Percentiles rank a stretch among this genome's conserved stretches.
These are phyloP conservation scores for Fusarium sp. DNA, from an alignment of 2,329 filamentous ascomycete species.

Conservation along the genomic window DNA sequence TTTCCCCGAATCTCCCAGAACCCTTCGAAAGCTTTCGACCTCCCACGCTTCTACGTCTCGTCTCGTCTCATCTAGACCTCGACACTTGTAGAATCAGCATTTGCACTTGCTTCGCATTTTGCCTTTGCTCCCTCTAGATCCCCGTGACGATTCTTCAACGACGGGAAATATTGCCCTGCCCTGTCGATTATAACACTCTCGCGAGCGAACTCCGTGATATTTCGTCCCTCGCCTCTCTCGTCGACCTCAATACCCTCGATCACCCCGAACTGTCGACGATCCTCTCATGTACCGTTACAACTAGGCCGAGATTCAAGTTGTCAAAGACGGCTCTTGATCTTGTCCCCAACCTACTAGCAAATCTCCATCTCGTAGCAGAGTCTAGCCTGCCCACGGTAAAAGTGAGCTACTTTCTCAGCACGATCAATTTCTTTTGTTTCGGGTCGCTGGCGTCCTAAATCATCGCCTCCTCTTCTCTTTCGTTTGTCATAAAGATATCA, in stretches of 20 bases:
- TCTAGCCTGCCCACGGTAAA: conserved; percentile 56
- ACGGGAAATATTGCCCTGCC: conserved; percentile 40
- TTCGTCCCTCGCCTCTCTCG: conserved; percentile 30
- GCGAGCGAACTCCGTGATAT: conserved; percentile 46
- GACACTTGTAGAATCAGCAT: conserved; percentile 45
- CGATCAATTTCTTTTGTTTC: conserved; percentile 55
- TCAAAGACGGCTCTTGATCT: conserved; percentile 49
- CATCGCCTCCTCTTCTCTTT: conserved; percentile 51
- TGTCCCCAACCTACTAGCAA: conserved; percentile 34
- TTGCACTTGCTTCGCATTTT: conserved; percentile 44
- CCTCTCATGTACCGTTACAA: conserved; percentile 50
- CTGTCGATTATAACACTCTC: conserved; percentile 29
- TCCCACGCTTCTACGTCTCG: conserved; percentile 29
- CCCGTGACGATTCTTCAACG: conserved; percentile 42
- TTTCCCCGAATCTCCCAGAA: conserved; percentile 36
- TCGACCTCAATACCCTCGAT: conserved; percentile 34
- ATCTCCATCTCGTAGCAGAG: conserved; percentile 39
- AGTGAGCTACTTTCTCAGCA: conserved; percentile 57
- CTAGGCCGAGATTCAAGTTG: conserved; percentile 49
- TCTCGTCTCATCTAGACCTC: conserved; percentile 42
- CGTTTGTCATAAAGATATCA: conserved; percentile 38
- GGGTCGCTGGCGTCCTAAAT: conserved; percentile 69
- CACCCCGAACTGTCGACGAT: conserved; percentile 34
- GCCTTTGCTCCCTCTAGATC: conserved; percentile 43
- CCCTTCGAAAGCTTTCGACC: conserved; percentile 35